Conservation (phyloP, 192 early-diverging fungal genomes). For the Coemansia sp. region DNA sequence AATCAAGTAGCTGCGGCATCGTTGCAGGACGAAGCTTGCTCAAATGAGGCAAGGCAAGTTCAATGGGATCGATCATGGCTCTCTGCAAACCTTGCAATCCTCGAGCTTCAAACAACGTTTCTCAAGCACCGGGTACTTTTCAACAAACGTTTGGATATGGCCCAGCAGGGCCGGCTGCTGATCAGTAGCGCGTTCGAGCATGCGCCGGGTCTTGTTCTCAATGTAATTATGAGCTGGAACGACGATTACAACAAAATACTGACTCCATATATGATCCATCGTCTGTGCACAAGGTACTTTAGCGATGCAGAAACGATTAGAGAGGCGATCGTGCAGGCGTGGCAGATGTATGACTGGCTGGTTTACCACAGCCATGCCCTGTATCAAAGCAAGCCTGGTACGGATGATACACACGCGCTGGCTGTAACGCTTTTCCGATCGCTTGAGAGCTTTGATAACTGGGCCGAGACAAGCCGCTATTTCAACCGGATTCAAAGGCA, state of each 20-base stretch:
- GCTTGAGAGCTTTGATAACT: slow-evolving; percentile 16
- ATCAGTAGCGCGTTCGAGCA: slow-evolving; percentile 27
- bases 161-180: slow-evolving; percentile 17
- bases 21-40: background rate
- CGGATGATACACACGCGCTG: background rate
- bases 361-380: slow-evolving; percentile 15
- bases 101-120: slow-evolving; percentile 20
- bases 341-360: slow-evolving; percentile 44
- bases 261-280: background rate
- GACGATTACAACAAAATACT: slow-evolving; percentile 19
- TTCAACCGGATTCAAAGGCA: slow-evolving; percentile 8
- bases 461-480: slow-evolving; percentile 11
- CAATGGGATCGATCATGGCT: slow-evolving; percentile 31
- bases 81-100: slow-evolving; percentile 19
- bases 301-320: slow-evolving; percentile 6
- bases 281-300: slow-evolving; percentile 19
- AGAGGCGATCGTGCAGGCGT: slow-evolving; percentile 24
- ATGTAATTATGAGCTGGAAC: slow-evolving; percentile 39
- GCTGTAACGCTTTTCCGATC: slow-evolving; percentile 15
- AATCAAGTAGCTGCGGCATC: slow-evolving; percentile 8
- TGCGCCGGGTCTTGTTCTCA: slow-evolving; percentile 39
- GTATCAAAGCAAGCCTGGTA: background rate
- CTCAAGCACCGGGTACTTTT: slow-evolving; percentile 23
- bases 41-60: background rate
- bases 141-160: slow-evolving; percentile 8